Percentiles rank a stretch among this genome's conserved stretches.
phyloP scores from a whole-genome alignment of 1,139 yeast genomes.

The Saccharomyces hybrid region DNA sequence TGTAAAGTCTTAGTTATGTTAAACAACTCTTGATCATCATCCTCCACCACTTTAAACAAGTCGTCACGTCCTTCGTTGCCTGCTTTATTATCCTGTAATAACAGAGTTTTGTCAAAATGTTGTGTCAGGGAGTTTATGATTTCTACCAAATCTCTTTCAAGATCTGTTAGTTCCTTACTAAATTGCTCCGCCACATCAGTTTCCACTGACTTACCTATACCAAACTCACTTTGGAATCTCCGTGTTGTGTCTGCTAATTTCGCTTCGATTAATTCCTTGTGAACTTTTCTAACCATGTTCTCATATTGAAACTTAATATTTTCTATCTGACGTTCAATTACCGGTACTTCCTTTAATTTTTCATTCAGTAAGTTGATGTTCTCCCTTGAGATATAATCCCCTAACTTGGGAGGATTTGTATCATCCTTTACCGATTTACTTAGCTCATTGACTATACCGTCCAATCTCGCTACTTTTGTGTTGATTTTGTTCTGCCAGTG shows the following conservation, averaged over 20 bases:
- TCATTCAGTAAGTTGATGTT: constrained; percentile 32
- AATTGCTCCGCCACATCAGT: constrained; percentile 16
- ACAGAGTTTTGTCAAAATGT: constrained; percentile 69
- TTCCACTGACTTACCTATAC: constrained; percentile 11
- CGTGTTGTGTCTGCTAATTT: constrained; percentile 19
- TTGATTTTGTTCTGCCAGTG: constrained; percentile 32
- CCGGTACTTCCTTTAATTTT: constrained; percentile 30
- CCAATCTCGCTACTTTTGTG: constrained; percentile 29
- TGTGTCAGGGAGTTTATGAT: constrained; percentile 64
- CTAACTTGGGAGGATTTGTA: constrained; percentile 25
- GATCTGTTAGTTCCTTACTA: constrained; percentile 36
- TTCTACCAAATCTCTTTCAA: constrained; percentile 66
- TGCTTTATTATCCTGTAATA: constrained; percentile 25
- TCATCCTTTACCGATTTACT: constrained; percentile 28
- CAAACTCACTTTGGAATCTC: constrained; percentile 15
- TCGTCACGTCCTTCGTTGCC: constrained; percentile 29
- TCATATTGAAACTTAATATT: constrained; percentile 22
- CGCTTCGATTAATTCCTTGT: constrained; percentile 16
- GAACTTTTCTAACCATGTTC: constrained; percentile 24
- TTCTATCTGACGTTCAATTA: constrained; percentile 27
- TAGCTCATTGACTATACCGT: constrained; percentile 17
- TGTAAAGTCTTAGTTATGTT: constrained; percentile 32
- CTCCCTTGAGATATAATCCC: constrained; percentile 41
- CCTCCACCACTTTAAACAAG: constrained; percentile 36
- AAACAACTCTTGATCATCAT: constrained; percentile 36